These are phyloP conservation scores for Piper longum DNA, from an alignment of 164 flowering plant species.

Conservation along the genomic window DNA sequence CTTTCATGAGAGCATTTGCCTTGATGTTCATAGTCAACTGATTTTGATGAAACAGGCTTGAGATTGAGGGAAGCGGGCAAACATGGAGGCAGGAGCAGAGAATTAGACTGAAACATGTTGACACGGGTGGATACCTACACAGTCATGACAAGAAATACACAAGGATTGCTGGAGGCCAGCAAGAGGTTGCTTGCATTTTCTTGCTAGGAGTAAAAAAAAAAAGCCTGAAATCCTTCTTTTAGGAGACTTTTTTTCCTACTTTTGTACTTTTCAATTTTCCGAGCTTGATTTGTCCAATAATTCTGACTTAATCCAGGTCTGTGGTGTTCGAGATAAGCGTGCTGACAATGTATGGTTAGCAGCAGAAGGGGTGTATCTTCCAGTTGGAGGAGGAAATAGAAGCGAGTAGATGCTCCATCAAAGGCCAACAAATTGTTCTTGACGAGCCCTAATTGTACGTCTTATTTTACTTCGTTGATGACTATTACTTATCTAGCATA, in stretches of 20 bases:
- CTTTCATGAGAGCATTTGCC: neutral
- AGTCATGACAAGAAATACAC: slow-evolving; percentile 92
- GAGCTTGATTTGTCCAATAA: neutral
- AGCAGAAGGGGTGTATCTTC: slow-evolving; percentile 89
- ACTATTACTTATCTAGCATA: neutral
- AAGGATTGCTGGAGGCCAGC: slow-evolving; percentile 93
- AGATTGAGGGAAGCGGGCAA: slow-evolving; percentile 79
- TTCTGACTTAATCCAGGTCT: slow-evolving; percentile 37
- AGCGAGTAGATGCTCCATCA: slow-evolving; percentile 20
- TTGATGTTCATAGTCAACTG: neutral
- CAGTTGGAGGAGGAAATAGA: slow-evolving; percentile 21
- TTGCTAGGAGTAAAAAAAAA: neutral
- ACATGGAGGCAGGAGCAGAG: slow-evolving; percentile 95
- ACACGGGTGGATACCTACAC: slow-evolving; percentile 80
- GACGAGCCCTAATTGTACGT: neutral
- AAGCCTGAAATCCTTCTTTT: too few relatives aligned
- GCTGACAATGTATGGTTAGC: slow-evolving; percentile 92
- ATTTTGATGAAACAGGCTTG: slow-evolving; percentile 28
- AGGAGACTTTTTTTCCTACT: neutral
- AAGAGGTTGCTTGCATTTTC: slow-evolving; percentile 44
- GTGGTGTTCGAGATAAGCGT: slow-evolving; percentile 73
- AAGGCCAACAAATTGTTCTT: neutral
- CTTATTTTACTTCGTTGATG: neutral
- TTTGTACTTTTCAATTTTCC: neutral
- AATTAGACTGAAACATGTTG: slow-evolving; percentile 81